phyloP scores from a whole-genome alignment of 1,284 basidiomycete genomes.

The Leccinum proliferum region DNA sequence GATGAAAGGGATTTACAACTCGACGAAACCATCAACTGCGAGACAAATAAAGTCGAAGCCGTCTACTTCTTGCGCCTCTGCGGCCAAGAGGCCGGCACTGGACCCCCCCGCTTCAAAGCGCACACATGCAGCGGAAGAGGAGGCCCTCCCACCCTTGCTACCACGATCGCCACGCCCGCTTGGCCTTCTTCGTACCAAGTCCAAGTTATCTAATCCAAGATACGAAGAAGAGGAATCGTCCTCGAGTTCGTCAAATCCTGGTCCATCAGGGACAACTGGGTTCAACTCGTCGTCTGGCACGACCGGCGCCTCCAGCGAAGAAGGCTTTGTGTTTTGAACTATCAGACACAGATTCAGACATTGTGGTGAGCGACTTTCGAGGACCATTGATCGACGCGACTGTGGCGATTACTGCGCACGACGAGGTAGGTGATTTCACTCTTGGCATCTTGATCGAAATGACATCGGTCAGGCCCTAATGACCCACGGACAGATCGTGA shows the following conservation, averaged over 20 bases:
- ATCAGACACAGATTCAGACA: slow-evolving; percentile 23
- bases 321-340: slow-evolving; percentile 11
- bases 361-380: slow-evolving; percentile 17
- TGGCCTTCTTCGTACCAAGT: slow-evolving; percentile 22
- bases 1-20: slow-evolving; percentile 13
- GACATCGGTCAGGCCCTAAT: slow-evolving; percentile 6
- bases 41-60: slow-evolving; percentile 8
- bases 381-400: not conserved
- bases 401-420: not conserved
- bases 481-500: slow-evolving; percentile 5
- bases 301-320: slow-evolving; percentile 4
- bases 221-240: slow-evolving; percentile 15
- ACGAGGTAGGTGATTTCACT: not conserved
- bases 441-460: not conserved
- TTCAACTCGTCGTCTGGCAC: not conserved
- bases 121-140: slow-evolving; percentile 9
- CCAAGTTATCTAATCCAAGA: not conserved
- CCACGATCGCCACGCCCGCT: slow-evolving; percentile 23
- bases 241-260: slow-evolving; percentile 5
- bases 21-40: slow-evolving; percentile 11
- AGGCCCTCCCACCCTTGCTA: slow-evolving; percentile 6
- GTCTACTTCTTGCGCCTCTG: not conserved
- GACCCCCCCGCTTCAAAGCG: not conserved
- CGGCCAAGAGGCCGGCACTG: slow-evolving; percentile 1
- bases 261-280: not conserved